A percentile compares a stretch with the other conserved stretches of the same genome.
Conservation (phyloP, 352 stramenopile species). For the Aphanomyces cochlioides region DNA sequence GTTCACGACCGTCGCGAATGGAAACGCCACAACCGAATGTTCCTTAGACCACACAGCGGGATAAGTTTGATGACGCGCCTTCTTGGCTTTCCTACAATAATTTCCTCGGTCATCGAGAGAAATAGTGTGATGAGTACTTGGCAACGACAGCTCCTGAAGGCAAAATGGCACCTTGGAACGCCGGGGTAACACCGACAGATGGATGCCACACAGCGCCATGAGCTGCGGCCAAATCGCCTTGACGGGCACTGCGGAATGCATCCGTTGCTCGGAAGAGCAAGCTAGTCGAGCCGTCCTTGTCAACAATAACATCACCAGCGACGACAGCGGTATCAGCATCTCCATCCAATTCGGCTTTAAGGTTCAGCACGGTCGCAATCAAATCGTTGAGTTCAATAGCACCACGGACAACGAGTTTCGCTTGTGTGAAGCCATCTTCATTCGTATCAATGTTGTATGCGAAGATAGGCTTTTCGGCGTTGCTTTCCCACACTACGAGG, state of each 20-base stretch:
- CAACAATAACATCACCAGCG: background rate
- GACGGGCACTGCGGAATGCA: background rate
- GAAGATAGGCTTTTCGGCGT: constrained; percentile 54
- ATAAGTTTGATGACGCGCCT: constrained; percentile 1
- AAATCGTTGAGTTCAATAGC: constrained; percentile 50
- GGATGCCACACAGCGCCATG: constrained; percentile 21
- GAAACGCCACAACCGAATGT: background rate
- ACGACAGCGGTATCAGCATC: background rate
- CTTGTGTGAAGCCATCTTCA: constrained; percentile 22
- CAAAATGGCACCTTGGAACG: constrained; percentile 22
- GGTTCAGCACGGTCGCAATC: constrained; percentile 52
- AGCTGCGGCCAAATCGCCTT: constrained; percentile 1
- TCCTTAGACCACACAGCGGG: constrained; percentile 3
- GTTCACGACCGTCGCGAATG: background rate
- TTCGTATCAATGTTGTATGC: constrained; percentile 41
- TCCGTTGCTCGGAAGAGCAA: constrained; percentile 2
- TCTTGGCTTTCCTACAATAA: background rate
- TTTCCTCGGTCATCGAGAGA: background rate
- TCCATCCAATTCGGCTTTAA: constrained; percentile 67
- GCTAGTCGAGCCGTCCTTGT: background rate
- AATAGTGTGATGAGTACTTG: background rate
- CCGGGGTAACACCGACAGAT: constrained; percentile 5
- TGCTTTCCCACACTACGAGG: constrained; percentile 64
- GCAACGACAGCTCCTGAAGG: background rate
- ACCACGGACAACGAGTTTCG: constrained; percentile 51